phyloP scores from a whole-genome alignment of 768 basidiomycete genomes.

The Amanita fuliginea region DNA sequence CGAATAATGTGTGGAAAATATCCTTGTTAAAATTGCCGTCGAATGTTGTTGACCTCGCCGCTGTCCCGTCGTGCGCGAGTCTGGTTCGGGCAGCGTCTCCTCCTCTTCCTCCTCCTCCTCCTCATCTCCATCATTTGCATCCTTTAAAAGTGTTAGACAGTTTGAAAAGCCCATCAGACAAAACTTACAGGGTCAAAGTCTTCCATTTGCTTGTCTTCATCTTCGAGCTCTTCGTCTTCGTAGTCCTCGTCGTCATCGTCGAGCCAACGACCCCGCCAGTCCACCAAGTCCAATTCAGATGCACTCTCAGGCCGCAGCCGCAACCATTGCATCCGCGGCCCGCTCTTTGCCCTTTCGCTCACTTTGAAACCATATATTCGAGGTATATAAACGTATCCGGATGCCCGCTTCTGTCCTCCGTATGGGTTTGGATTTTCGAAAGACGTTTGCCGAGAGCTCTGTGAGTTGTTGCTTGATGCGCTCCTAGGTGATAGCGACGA shows the following conservation, averaged over 20 bases:
- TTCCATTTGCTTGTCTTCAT: constrained; percentile 72
- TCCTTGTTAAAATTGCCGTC: constrained; percentile 7
- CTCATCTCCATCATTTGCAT: constrained; percentile 41
- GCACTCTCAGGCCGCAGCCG: constrained; percentile 74
- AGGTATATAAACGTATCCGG: constrained; percentile 80
- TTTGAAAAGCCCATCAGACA: background rate
- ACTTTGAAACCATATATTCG: constrained; percentile 98
- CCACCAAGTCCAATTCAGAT: constrained; percentile 76
- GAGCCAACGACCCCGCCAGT: constrained; percentile 87
- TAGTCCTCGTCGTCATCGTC: constrained; percentile 47
- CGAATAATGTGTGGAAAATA: background rate
- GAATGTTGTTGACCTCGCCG: constrained; percentile 14
- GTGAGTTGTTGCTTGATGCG: constrained; percentile 35
- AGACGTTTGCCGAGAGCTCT: constrained; percentile 38
- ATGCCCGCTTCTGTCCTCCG: constrained; percentile 82
- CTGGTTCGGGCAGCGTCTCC: constrained; percentile 25
- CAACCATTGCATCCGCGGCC: constrained; percentile 97
- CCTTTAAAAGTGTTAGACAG: constrained; percentile 20
- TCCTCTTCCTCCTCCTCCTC: constrained; percentile 57
- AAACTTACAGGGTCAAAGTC: constrained; percentile 71
- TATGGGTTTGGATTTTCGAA: constrained; percentile 85
- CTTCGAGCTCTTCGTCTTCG: constrained; percentile 55
- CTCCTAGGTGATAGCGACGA: constrained; percentile 50
- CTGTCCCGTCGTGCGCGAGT: constrained; percentile 21
- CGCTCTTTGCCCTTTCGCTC: constrained; percentile 87